Conservation (phyloP, 1,139 yeast genomes). For the Sugiyamaella novakii region DNA sequence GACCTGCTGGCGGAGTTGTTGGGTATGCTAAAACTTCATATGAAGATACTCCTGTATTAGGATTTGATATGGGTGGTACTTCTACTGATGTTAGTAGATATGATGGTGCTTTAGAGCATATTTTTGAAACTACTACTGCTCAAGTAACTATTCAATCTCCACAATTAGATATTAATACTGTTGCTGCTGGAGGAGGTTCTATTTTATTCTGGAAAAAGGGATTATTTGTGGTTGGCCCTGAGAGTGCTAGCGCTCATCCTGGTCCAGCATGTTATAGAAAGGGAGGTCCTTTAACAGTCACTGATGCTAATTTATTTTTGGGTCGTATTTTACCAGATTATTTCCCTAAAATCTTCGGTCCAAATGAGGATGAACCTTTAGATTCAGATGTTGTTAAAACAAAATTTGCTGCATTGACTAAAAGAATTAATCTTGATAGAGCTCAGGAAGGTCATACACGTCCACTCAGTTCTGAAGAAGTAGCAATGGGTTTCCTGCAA, state of each 20-base stretch:
- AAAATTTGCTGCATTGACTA: slow-evolving; percentile 49
- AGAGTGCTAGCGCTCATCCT: slow-evolving; percentile 59
- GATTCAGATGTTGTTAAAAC: slow-evolving; percentile 47
- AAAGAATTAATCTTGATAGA: slow-evolving; percentile 47
- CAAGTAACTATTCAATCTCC: slow-evolving; percentile 60
- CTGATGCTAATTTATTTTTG: slow-evolving; percentile 56
- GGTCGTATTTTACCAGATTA: slow-evolving; percentile 54
- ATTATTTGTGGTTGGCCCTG: slow-evolving; percentile 57
- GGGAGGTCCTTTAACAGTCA: slow-evolving; percentile 58
- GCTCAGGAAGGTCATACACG: slow-evolving; percentile 25
- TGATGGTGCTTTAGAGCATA: slow-evolving; percentile 52
- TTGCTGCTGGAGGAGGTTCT: slow-evolving; percentile 65
- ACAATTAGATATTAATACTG: slow-evolving; percentile 58
- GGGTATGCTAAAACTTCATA: slow-evolving; percentile 56
- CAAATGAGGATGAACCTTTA: slow-evolving; percentile 51
- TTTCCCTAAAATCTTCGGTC: slow-evolving; percentile 59
- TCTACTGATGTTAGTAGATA: slow-evolving; percentile 59
- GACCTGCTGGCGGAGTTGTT: slow-evolving; percentile 65
- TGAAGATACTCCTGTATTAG: slow-evolving; percentile 44
- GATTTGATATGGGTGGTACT: slow-evolving; percentile 65
- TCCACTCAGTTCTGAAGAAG: slow-evolving; percentile 46
- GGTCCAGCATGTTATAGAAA: slow-evolving; percentile 62
- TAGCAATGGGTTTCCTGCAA: slow-evolving; percentile 53
- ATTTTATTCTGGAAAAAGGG: slow-evolving; percentile 54
- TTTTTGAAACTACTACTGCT: slow-evolving; percentile 58